phyloP scores from a whole-genome alignment of 2,329 filamentous ascomycete genomes.

The Aspergillus ruber region DNA sequence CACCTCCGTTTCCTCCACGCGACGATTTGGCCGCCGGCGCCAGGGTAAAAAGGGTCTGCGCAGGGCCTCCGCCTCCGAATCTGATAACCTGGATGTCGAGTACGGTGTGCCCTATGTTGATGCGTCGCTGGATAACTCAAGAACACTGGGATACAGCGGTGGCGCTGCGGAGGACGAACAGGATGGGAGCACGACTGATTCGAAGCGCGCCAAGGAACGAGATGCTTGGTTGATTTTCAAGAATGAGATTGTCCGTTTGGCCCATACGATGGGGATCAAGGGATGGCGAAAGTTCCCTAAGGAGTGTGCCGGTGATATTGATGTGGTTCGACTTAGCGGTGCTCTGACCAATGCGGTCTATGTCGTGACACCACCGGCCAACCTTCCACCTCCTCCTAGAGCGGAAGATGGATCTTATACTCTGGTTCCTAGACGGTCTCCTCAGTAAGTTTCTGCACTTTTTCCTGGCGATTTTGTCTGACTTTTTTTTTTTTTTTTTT shows the following conservation, averaged over 20 bases:
- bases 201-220: conserved; percentile 58
- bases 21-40: conserved; percentile 14
- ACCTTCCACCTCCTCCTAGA: conserved; percentile 45
- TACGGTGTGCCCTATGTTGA: conserved; percentile 78
- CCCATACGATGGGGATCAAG: conserved; percentile 83
- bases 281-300: conserved; percentile 78
- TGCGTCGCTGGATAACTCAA: conserved; percentile 79
- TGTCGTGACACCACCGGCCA: conserved; percentile 74
- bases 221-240: conserved; percentile 84
- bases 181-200: conserved; percentile 40
- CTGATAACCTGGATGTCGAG: conserved; percentile 77
- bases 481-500: background rate
- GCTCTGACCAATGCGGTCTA: conserved; percentile 96
- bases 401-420: conserved; percentile 34
- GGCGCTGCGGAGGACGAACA: conserved; percentile 38
- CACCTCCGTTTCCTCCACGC: conserved; percentile 11
- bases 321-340: conserved; percentile 59
- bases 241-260: conserved; percentile 79
- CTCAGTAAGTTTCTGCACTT: conserved; percentile 42
- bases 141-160: conserved; percentile 71
- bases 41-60: conserved; percentile 34
- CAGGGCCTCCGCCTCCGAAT: conserved; percentile 65
- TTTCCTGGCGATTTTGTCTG: background rate
- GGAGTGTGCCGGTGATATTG: conserved; percentile 36
- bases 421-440: conserved; percentile 40